A percentile compares a stretch with the other conserved stretches of the same genome.
These are phyloP conservation scores for Candida anglica DNA, from an alignment of 805 yeast species.

Conservation along the genomic window DNA sequence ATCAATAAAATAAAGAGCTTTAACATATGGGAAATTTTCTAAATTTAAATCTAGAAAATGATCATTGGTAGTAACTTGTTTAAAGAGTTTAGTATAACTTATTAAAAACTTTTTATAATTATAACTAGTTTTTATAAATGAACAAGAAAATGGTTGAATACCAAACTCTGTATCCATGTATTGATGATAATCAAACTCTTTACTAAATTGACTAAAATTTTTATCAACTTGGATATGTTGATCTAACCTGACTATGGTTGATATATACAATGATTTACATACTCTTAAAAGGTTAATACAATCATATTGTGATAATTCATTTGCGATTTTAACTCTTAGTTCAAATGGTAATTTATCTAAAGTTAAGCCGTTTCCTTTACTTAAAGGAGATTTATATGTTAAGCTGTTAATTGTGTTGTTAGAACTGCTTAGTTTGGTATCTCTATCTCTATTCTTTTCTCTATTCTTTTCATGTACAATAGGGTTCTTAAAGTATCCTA, in stretches of 20 bases:
- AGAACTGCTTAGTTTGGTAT: neutral
- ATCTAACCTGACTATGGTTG: conserved; percentile 32
- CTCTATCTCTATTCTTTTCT: neutral
- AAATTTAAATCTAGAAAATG: neutral
- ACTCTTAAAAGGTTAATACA: conserved; percentile 26
- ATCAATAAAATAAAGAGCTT: conserved; percentile 25
- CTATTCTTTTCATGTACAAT: too few relatives aligned
- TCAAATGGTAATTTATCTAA: conserved; percentile 36
- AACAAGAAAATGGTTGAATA: conserved; percentile 8
- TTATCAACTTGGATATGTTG: conserved; percentile 37
- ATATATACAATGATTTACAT: conserved; percentile 22
- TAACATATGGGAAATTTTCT: conserved; percentile 10
- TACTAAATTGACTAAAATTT: conserved; percentile 29
- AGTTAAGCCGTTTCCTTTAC: conserved; percentile 1
- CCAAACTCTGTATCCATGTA: conserved; percentile 3
- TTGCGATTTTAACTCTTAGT: conserved; percentile 25
- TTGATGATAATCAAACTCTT: conserved; percentile 13
- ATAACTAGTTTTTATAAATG: conserved; percentile 35
- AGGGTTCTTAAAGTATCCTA: conserved; percentile 19
- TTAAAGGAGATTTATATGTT: neutral
- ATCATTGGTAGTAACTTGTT: neutral
- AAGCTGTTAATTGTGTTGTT: neutral
- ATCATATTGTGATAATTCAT: conserved; percentile 35
- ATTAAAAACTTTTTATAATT: conserved; percentile 34
- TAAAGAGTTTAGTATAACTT: conserved; percentile 7